A percentile compares a stretch with the other conserved stretches of the same genome.
These are phyloP conservation scores for Rhodomyrtus psidioides DNA, from an alignment of 441 rosid species.

Conservation along the genomic window DNA sequence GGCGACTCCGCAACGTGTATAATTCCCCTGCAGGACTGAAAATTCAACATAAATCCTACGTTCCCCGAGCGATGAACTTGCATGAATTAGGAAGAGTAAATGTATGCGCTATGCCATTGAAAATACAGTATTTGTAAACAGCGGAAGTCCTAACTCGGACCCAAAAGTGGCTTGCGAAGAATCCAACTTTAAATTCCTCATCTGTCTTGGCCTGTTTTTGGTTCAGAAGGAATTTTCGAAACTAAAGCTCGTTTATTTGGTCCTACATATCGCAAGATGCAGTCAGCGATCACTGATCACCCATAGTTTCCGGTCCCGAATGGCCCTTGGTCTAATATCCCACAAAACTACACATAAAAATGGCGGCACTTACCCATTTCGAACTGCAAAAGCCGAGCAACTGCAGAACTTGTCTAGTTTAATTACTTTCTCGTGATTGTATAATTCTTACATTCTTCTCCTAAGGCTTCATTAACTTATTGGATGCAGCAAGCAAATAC, in stretches of 20 bases:
- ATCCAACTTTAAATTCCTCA: background rate
- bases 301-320: background rate
- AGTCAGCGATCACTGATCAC: background rate
- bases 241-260: fast-evolving
- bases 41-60: background rate
- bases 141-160: background rate
- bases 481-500: background rate
- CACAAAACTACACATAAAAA: background rate
- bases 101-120: background rate
- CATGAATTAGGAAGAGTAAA: background rate
- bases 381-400: too few species aligned
- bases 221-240: background rate
- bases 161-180: background rate
- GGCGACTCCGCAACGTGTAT: background rate
- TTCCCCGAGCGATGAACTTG: background rate
- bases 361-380: too few species aligned
- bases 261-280: background rate
- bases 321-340: background rate
- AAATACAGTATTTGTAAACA: background rate
- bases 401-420: background rate
- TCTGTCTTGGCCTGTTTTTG: background rate
- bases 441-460: background rate
- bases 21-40: background rate
- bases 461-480: background rate
- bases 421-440: background rate